These are phyloP conservation scores for Durotheca rogersii DNA, from an alignment of 495 filamentous ascomycete species.

Conservation along the genomic window DNA sequence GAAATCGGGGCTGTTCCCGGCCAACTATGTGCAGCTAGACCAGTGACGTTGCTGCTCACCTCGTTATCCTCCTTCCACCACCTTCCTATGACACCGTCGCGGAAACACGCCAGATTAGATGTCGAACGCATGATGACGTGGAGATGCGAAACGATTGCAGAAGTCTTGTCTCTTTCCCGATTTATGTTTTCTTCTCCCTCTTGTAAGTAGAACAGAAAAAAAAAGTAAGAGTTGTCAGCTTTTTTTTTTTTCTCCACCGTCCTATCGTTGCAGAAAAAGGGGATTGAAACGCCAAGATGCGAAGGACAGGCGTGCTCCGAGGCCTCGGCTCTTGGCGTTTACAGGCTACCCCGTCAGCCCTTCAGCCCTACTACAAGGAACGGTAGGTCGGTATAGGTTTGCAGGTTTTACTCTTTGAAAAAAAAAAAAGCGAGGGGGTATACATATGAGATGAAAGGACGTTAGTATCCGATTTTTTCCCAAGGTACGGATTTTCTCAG, in stretches of 20 bases:
- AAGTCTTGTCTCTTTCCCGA: neutral
- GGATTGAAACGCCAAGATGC: constrained; percentile 1
- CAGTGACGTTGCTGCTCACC: constrained; percentile 42
- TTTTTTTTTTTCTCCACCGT: constrained; percentile 1
- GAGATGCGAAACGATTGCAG: constrained; percentile 10
- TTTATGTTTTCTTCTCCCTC: too few species aligned
- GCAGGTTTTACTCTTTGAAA: neutral
- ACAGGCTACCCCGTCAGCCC: neutral
- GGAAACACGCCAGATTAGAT: too few species aligned
- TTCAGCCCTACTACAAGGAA: constrained; percentile 34
- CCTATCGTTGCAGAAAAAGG: too few species aligned
- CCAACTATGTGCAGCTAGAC: constrained; percentile 74
- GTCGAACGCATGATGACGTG: neutral
- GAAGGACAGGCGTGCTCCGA: neutral
- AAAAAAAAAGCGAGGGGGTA: too few species aligned
- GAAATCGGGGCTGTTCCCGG: constrained; percentile 84
- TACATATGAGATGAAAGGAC: too few species aligned
- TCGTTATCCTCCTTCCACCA: constrained; percentile 1
- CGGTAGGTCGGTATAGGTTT: too few species aligned
- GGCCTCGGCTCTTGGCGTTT: constrained; percentile 8
- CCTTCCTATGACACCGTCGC: too few species aligned
- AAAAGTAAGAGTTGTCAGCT: too few species aligned
- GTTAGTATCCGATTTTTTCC: too few species aligned
- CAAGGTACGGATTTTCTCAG: too few species aligned
- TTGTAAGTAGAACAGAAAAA: too few species aligned